phyloP scores from a whole-genome alignment of 1,284 basidiomycete species.

The Tetrapyrgos nigripes region DNA sequence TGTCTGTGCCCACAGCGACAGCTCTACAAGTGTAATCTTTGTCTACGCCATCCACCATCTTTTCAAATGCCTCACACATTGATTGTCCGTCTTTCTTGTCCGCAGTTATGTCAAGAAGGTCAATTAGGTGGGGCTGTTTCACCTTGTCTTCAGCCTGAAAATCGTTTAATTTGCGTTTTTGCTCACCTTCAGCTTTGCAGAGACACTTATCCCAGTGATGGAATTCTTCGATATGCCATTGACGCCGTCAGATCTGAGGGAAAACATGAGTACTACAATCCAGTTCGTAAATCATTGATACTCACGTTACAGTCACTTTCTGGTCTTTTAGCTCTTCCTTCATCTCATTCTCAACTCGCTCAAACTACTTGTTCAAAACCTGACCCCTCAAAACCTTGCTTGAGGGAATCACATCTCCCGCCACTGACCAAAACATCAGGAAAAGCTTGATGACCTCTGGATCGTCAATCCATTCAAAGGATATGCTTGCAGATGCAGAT shows the following conservation, averaged over 20 bases:
- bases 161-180: conserved; percentile 16
- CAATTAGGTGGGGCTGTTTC: conserved; percentile 20
- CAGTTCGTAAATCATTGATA: not conserved
- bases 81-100: conserved; percentile 28
- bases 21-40: conserved; percentile 20
- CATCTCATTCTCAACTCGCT: conserved; percentile 8
- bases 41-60: conserved; percentile 30
- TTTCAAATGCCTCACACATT: conserved; percentile 27
- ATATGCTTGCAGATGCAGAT: conserved; percentile 3
- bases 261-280: not conserved
- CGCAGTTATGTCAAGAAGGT: conserved; percentile 24
- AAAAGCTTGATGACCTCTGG: conserved; percentile 17
- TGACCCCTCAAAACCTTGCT: conserved; percentile 7
- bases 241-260: conserved; percentile 27
- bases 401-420: conserved; percentile 15
- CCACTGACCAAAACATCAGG: conserved; percentile 15
- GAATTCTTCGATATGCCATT: conserved; percentile 27
- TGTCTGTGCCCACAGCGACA: conserved; percentile 27
- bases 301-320: conserved; percentile 21
- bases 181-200: conserved; percentile 25
- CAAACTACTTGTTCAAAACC: conserved; percentile 8
- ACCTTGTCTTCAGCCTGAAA: not conserved
- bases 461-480: conserved; percentile 12
- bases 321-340: conserved; percentile 9
- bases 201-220: conserved; percentile 24